These are phyloP conservation scores for Aureobasidium sp. DNA, from an alignment of 2,329 filamentous ascomycete species.

Conservation along the genomic window DNA sequence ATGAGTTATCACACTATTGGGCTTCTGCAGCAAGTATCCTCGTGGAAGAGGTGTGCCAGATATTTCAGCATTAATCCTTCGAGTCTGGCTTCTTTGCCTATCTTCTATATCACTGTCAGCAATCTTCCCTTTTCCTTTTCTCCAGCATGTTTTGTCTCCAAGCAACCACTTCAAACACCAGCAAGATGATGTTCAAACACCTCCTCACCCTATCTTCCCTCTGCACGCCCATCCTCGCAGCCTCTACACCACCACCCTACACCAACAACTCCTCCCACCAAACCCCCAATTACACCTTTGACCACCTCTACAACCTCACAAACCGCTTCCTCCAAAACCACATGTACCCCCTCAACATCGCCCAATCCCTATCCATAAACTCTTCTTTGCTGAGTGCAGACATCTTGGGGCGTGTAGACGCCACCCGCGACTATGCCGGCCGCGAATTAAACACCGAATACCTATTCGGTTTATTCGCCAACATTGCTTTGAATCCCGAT, in stretches of 20 bases:
- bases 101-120: background rate
- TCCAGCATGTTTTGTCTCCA: background rate
- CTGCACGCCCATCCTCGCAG: background rate
- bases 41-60: background rate
- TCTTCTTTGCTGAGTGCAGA: background rate
- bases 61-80: background rate
- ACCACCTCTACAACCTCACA: background rate
- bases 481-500: conserved; percentile 2
- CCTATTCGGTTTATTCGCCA: background rate
- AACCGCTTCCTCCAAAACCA: background rate
- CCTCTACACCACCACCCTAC: background rate
- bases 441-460: conserved; percentile 7
- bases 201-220: background rate
- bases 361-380: background rate
- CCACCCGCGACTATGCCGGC: background rate
- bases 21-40: background rate
- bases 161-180: background rate
- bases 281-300: background rate
- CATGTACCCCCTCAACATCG: conserved; percentile 8
- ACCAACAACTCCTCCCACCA: background rate
- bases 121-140: background rate
- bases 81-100: background rate
- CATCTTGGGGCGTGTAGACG: background rate
- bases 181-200: background rate
- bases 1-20: background rate